phyloP scores from a whole-genome alignment of 805 yeast species.

The Blastobotrys attinorum region DNA sequence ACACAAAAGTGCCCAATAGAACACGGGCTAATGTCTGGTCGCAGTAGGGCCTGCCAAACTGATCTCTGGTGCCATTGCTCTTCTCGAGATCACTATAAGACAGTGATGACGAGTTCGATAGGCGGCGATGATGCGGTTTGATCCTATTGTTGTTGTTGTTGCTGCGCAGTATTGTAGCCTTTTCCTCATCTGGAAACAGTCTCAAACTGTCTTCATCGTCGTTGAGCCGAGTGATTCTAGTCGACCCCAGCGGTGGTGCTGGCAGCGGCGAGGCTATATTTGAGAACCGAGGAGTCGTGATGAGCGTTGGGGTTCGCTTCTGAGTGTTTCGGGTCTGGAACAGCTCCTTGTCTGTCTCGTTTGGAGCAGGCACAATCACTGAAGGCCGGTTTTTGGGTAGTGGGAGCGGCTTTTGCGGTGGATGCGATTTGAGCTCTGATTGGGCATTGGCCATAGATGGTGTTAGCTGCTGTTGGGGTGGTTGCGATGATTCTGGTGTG shows the following conservation, averaged over 20 bases:
- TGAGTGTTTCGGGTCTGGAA: neutral
- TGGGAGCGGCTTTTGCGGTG: constrained; percentile 2
- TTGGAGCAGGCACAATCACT: neutral
- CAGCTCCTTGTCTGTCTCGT: neutral
- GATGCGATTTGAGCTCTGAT: neutral
- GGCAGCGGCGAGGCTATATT: neutral
- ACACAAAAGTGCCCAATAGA: constrained; percentile 16
- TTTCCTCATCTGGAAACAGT: neutral
- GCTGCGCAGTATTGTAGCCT: too few species aligned
- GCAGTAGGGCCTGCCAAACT: constrained; percentile 1
- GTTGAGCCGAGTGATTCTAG: too few species aligned
- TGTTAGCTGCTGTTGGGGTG: neutral
- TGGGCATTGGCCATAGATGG: neutral
- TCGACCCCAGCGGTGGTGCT: too few species aligned
- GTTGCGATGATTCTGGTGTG: neutral
- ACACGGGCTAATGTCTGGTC: constrained; percentile 13
- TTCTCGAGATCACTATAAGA: too few species aligned
- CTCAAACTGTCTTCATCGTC: neutral
- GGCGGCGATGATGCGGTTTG: too few species aligned
- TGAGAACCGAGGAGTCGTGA: neutral
- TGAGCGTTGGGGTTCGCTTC: neutral
- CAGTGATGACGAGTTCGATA: too few species aligned
- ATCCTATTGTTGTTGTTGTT: too few species aligned
- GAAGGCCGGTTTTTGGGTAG: neutral
- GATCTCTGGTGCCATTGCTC: too few species aligned